Evolutionary conservation across 176 grass and related monocot species (phyloP).

Genomic region (Zea luxurians): DNA sequence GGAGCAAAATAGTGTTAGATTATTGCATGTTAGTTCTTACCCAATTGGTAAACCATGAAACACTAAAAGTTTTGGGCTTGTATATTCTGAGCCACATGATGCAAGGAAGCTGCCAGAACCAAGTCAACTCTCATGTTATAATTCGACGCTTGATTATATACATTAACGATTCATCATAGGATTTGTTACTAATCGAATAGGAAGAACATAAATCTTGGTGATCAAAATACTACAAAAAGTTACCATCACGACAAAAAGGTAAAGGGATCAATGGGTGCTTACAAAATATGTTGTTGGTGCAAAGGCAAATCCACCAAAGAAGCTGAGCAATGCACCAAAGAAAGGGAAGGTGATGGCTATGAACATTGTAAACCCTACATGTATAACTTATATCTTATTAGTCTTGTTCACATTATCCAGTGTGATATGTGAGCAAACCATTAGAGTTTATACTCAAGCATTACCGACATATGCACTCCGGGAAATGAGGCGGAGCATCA

Average conservation of each 20-base stretch:
- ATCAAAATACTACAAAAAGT: not conserved
- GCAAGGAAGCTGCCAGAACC: slow-evolving; percentile 67
- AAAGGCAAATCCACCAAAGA: slow-evolving; percentile 86
- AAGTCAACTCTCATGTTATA: not conserved
- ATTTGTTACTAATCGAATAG: not conserved
- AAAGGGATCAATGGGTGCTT: not conserved
- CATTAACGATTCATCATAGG: not conserved
- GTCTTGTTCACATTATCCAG: not conserved
- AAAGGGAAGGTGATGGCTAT: slow-evolving; percentile 82
- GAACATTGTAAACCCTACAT: slow-evolving; percentile 93
- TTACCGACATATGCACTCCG: not conserved
- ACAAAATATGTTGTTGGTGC: slow-evolving; percentile 86
- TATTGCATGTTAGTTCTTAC: slow-evolving; percentile 33
- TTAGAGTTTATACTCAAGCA: not conserved
- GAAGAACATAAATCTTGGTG: not conserved
- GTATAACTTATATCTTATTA: not conserved
- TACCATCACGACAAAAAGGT: not conserved
- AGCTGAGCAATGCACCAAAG: slow-evolving; percentile 72
- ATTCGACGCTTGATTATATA: not conserved
- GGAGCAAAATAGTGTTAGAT: not conserved
- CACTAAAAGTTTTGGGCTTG: slow-evolving; percentile 71
- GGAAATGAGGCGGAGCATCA: not conserved
- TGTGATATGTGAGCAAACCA: too few species aligned
- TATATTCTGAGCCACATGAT: slow-evolving; percentile 83
- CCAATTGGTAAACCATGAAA: slow-evolving; percentile 88